phyloP scores from a whole-genome alignment of 352 stramenopile species.

The Ophiocytium majus region DNA sequence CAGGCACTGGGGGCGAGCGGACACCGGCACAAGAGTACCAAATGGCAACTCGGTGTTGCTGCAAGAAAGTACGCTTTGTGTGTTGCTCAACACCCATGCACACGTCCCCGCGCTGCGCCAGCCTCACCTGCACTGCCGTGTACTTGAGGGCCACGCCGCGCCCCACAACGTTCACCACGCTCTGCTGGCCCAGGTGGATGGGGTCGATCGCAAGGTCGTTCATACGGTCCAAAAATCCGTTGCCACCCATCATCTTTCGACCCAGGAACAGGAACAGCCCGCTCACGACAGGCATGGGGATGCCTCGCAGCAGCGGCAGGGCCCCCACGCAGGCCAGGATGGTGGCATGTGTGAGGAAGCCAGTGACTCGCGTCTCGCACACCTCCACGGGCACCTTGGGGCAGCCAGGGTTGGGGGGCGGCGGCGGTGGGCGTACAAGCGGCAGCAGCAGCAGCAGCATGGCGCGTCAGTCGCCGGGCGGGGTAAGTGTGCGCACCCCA shows the following conservation, averaged over 20 bases:
- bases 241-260: conserved; percentile 66
- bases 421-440: no score
- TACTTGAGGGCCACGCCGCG: conserved; percentile 3
- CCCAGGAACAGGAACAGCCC: conserved; percentile 77
- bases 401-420: no score
- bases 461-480: no score
- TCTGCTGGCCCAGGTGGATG: conserved; percentile 1
- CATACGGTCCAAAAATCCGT: conserved; percentile 12
- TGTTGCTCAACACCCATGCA: no score
- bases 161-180: background rate
- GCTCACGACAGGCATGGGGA: conserved; percentile 72
- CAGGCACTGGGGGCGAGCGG: no score
- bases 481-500: no score
- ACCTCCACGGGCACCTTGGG: conserved; percentile 64
- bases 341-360: conserved; percentile 69
- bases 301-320: conserved; percentile 65
- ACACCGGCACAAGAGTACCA: no score
- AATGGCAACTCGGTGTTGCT: no score
- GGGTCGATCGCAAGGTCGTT: conserved; percentile 25
- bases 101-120: no score
- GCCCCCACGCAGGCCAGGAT: conserved; percentile 64
- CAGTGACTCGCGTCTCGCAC: conserved; percentile 69
- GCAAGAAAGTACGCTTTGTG: no score
- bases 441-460: no score
- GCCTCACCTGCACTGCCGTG: conserved; percentile 16